These are phyloP conservation scores for Sicyos baderoa DNA, from an alignment of 306 rosid species.

Conservation along the genomic window DNA sequence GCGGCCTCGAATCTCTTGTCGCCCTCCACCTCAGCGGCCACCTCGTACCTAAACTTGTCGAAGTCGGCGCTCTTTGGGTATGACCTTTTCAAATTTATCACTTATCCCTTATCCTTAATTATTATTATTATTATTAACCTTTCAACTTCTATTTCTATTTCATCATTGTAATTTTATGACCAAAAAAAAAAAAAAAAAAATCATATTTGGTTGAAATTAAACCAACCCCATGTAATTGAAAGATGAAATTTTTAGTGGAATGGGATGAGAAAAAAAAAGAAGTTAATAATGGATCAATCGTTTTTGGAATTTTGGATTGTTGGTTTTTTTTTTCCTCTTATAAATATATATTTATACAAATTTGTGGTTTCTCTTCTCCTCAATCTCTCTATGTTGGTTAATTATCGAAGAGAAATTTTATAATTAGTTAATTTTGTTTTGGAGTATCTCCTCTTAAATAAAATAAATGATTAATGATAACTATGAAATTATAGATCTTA, in stretches of 20 bases:
- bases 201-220: neutral
- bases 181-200: neutral
- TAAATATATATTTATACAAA: too few relatives aligned
- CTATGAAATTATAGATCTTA: too few relatives aligned
- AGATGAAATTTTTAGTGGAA: neutral
- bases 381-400: too few relatives aligned
- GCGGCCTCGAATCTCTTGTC: conserved; percentile 85
- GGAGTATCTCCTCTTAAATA: too few relatives aligned
- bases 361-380: neutral
- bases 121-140: too few relatives aligned
- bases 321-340: too few relatives aligned
- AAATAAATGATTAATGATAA: too few relatives aligned
- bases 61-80: conserved; percentile 86
- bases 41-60: conserved; percentile 75
- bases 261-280: neutral
- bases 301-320: too few relatives aligned
- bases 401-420: too few relatives aligned
- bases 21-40: conserved; percentile 94
- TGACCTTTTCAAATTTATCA: conserved; percentile 11
- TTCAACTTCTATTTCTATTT: too few relatives aligned
- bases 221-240: neutral
- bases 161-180: conserved; percentile 5
- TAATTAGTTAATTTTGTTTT: too few relatives aligned
- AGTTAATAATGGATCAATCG: neutral
- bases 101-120: neutral